Evolutionary conservation across 2,329 filamentous ascomycete genomes (phyloP), one percentile per base, ranked within the genome.

Genomic region (Aspergillus terreus): DNA sequence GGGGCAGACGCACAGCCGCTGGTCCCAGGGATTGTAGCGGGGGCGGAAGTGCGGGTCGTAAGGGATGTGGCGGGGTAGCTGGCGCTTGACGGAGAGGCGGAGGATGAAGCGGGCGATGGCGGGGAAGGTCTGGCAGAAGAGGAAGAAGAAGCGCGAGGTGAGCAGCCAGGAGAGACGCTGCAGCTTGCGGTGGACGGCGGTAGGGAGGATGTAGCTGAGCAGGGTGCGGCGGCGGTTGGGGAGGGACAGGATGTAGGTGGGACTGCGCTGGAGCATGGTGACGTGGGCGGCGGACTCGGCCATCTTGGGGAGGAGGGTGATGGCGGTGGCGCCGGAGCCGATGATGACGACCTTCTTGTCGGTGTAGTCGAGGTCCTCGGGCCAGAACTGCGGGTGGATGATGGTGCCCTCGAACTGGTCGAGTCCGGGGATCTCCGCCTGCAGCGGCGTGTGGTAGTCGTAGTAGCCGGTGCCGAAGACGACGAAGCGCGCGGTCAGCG

Each of bases 191-290:
- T 59, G 61, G 6, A 63, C 62, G 1, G 76, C 61, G 2, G 64
- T 65, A 9, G 71, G 73, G 3, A 81, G 54, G 1, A 72, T 30
- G n/a, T 59, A 65, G 6, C 55, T 51, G 23, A 63, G 50, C 50
- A 61, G 47, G 43, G 60, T 41, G 27, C 56, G 36, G 9, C 44
- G 45, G 45, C 43, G 51, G 21, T 77, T 74, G 0, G 78, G 71
- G 1, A 83, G 59, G n/a, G 80, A 73, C 42, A 87, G 59, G 50
- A 92, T 78, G 62, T 89, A 92, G 0, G 79, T 81, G 0, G 90
- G 90, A 43, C 84, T 90, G 51, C 90, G 83, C 71, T 95, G 90
- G 2, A 95, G 78, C 82, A 92, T 90, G 1, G 88, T 92, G 25
- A 91, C 83, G 12, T 81, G 79, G 4, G 71, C 72, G 4, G 87